Percentiles rank a stretch among this genome's conserved stretches.
These are phyloP conservation scores for Aspergillus unguis DNA, from an alignment of 2,329 filamentous ascomycete genomes.

Conservation along the genomic window DNA sequence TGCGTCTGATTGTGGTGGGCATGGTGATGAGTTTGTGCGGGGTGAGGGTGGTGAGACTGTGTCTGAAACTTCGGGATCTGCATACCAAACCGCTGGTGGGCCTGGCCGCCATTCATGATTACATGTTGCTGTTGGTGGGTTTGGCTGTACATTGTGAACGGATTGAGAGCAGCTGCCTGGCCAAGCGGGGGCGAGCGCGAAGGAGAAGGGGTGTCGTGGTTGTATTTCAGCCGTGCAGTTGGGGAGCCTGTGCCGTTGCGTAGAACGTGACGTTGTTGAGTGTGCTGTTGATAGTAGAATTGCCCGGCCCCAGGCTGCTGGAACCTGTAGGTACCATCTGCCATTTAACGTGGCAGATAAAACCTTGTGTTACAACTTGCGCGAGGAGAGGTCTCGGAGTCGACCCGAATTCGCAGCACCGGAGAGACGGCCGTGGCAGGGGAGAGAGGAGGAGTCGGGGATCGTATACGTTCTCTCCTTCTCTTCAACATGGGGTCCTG, in stretches of 20 bases:
- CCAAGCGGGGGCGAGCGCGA: constrained; percentile 46
- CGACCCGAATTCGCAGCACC: constrained; percentile 21
- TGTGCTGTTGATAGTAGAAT: constrained; percentile 46
- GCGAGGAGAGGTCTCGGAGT: constrained; percentile 27
- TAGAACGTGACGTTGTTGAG: constrained; percentile 43
- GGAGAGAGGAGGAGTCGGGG: constrained; percentile 35
- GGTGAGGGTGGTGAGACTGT: constrained; percentile 45
- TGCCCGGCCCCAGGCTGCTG: constrained; percentile 53
- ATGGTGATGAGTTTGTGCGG: constrained; percentile 43
- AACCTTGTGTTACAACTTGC: constrained; percentile 36
- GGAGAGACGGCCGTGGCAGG: constrained; percentile 22
- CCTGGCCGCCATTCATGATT: constrained; percentile 50
- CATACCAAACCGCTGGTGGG: constrained; percentile 49
- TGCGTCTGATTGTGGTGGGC: constrained; percentile 42
- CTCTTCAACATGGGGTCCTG: constrained; percentile 49
- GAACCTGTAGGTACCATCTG: constrained; percentile 55
- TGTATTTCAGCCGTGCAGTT: constrained; percentile 44
- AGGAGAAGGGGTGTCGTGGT: constrained; percentile 47
- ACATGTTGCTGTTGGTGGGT: constrained; percentile 48
- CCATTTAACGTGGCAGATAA: constrained; percentile 52
- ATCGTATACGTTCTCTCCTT: constrained; percentile 46
- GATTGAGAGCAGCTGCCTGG: constrained; percentile 42
- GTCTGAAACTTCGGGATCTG: constrained; percentile 49
- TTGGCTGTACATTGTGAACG: constrained; percentile 49
- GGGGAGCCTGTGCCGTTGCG: constrained; percentile 48